phyloP scores from a whole-genome alignment of 495 filamentous ascomycete species.

The Hypoxylon intermedium region DNA sequence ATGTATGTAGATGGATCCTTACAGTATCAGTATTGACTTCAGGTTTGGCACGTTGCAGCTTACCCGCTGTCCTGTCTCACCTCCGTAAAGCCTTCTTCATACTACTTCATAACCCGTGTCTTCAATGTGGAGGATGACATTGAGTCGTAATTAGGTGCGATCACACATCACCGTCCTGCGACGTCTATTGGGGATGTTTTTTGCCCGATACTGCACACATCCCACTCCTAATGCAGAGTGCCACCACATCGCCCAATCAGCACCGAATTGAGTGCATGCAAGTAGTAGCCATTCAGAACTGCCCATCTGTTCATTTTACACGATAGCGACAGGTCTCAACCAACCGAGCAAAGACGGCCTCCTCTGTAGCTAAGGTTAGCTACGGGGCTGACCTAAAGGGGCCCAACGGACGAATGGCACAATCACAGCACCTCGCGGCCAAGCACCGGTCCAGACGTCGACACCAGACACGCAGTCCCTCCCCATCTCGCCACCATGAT shows the following conservation, averaged over 20 bases:
- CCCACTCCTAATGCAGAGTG: conserved; percentile 46
- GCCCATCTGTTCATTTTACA: conserved; percentile 44
- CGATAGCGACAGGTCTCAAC: conserved; percentile 41
- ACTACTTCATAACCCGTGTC: conserved; percentile 27
- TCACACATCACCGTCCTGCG: conserved; percentile 39
- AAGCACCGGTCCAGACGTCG: conserved; percentile 45
- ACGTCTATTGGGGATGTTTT: conserved; percentile 44
- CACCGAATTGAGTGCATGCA: conserved; percentile 38
- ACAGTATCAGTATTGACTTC: conserved; percentile 27
- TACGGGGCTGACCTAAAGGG: conserved; percentile 49
- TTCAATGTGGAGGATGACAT: conserved; percentile 1
- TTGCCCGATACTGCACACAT: conserved; percentile 45
- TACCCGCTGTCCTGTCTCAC: conserved; percentile 21
- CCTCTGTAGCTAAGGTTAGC: conserved; percentile 20
- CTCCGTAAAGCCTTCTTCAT: conserved; percentile 1
- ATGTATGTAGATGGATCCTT: too few species aligned
- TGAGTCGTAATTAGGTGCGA: conserved; percentile 33
- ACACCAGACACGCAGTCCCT: conserved; percentile 45
- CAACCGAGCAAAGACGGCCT: conserved; percentile 39
- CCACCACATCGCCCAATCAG: conserved; percentile 42
- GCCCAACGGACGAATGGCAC: conserved; percentile 53
- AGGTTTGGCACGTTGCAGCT: conserved; percentile 4
- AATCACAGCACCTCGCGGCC: conserved; percentile 42
- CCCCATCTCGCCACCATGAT: conserved; percentile 47
- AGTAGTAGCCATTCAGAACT: conserved; percentile 46